phyloP scores from a whole-genome alignment of 2,329 filamentous ascomycete species.

The Clarireedia hainanense region DNA sequence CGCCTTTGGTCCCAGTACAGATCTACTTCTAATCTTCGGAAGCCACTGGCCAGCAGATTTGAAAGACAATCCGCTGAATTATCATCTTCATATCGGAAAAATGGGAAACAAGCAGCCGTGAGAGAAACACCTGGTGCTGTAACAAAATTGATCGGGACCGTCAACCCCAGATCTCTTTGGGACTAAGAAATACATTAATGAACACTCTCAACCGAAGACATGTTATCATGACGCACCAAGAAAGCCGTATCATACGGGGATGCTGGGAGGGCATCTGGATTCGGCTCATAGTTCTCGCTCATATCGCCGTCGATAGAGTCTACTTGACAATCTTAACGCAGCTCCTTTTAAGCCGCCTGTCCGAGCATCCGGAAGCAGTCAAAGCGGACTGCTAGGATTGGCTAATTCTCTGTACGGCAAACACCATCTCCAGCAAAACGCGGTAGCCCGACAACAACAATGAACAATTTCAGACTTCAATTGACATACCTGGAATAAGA shows the following conservation, averaged over 20 bases:
- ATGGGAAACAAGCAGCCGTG: constrained; percentile 49
- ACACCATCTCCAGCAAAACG: too few species aligned
- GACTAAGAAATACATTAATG: constrained; percentile 33
- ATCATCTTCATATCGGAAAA: constrained; percentile 43
- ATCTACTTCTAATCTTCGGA: constrained; percentile 49
- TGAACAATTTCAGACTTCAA: too few species aligned
- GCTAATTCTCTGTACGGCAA: too few species aligned
- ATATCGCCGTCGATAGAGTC: constrained; percentile 23
- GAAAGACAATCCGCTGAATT: constrained; percentile 49
- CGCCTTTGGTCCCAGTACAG: constrained; percentile 54
- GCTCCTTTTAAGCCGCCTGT: too few species aligned
- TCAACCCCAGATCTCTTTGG: constrained; percentile 51
- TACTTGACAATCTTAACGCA: background rate
- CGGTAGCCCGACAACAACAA: too few species aligned
- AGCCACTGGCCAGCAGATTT: constrained; percentile 53
- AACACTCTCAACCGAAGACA: background rate
- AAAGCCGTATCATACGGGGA: constrained; percentile 26
- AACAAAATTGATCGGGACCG: constrained; percentile 55
- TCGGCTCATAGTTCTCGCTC: constrained; percentile 35
- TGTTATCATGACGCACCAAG: constrained; percentile 14
- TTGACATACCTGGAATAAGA: background rate
- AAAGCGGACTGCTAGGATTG: too few species aligned
- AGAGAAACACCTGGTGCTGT: constrained; percentile 49
- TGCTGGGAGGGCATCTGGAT: constrained; percentile 29
- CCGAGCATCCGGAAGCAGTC: too few species aligned